Evolutionary conservation across 1,284 basidiomycete genomes (phyloP).

Genomic region (Ustilago loliicola): DNA sequence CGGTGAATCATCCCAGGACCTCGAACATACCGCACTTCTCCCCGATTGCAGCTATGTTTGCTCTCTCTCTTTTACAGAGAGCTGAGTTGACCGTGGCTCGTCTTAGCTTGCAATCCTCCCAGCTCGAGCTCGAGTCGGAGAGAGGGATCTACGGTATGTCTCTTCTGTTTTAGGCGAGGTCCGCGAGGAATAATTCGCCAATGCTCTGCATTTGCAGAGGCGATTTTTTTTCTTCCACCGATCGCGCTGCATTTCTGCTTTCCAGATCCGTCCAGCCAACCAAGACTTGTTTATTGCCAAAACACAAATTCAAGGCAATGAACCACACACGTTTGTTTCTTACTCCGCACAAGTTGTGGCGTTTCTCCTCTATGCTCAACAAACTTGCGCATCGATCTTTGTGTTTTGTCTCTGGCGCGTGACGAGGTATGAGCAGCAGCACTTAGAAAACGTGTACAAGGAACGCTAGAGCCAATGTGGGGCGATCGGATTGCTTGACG

Average conservation of each 20-base stretch:
- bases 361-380: too few relatives aligned
- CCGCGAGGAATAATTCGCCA: too few relatives aligned
- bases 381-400: too few relatives aligned
- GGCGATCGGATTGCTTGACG: too few relatives aligned
- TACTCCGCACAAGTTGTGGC: too few relatives aligned
- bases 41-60: background rate
- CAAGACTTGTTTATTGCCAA: background rate
- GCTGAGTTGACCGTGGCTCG: background rate
- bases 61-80: background rate
- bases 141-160: conserved; percentile 2
- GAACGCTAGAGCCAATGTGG: too few relatives aligned
- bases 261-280: background rate
- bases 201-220: too few relatives aligned
- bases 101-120: background rate
- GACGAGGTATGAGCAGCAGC: too few relatives aligned
- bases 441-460: too few relatives aligned
- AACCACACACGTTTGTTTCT: too few relatives aligned
- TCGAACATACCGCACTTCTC: background rate
- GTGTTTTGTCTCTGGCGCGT: too few relatives aligned
- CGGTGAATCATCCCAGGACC: background rate
- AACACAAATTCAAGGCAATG: background rate
- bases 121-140: background rate
- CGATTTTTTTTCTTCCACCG: too few relatives aligned
- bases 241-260: conserved; percentile 1
- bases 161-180: background rate